phyloP scores from a whole-genome alignment of 495 filamentous ascomycete genomes.

The Thermothielavioides terrestris region DNA sequence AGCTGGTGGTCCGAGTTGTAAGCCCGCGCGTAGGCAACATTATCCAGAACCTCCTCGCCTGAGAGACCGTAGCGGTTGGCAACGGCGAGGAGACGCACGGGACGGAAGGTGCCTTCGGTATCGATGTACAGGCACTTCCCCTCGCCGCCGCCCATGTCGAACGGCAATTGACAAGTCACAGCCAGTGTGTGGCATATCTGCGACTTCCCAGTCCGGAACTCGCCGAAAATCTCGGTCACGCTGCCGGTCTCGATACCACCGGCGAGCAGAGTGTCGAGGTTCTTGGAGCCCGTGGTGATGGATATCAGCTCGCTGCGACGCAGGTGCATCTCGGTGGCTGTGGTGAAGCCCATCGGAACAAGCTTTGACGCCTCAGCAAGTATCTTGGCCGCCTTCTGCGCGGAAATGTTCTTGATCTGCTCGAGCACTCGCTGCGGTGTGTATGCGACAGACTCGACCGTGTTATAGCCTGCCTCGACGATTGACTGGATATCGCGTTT shows the following conservation, averaged over 20 bases:
- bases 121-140: slow-evolving; percentile 99
- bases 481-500: slow-evolving; percentile 89
- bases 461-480: slow-evolving; percentile 86
- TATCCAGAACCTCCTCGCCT: slow-evolving; percentile 95
- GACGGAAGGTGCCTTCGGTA: slow-evolving; percentile 94
- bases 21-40: slow-evolving; percentile 92
- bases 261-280: slow-evolving; percentile 88
- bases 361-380: slow-evolving; percentile 92
- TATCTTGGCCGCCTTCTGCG: slow-evolving; percentile 91
- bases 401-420: slow-evolving; percentile 94
- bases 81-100: slow-evolving; percentile 80
- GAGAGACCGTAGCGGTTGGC: slow-evolving; percentile 89
- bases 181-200: slow-evolving; percentile 98
- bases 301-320: slow-evolving; percentile 93
- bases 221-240: slow-evolving; percentile 97
- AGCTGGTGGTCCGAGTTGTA: slow-evolving; percentile 99
- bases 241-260: slow-evolving; percentile 95
- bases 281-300: slow-evolving; percentile 94
- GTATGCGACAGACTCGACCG: slow-evolving; percentile 91
- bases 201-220: slow-evolving; percentile 96
- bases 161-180: slow-evolving; percentile 92
- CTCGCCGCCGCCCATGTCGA: slow-evolving; percentile 98
- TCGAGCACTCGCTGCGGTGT: slow-evolving; percentile 81
- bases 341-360: slow-evolving; percentile 97
- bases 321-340: slow-evolving; percentile 98